Evolutionary conservation across 805 yeast species (phyloP).

Genomic region (Sugiyamaella floridensis): DNA sequence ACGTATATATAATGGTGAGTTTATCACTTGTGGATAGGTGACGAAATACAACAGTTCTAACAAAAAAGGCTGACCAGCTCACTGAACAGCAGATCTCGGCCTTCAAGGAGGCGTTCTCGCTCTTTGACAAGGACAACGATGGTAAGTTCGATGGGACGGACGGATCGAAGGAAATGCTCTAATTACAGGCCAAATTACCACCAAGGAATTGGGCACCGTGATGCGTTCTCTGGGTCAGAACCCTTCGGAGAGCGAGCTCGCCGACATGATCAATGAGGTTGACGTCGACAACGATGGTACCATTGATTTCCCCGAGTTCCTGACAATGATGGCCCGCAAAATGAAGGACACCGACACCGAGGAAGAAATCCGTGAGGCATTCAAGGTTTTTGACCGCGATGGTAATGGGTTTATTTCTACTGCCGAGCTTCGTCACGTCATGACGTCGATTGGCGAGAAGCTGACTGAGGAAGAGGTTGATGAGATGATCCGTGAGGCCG

Average conservation of each 20-base stretch:
- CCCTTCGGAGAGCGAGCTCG: slow-evolving; percentile 92
- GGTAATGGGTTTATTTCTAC: slow-evolving; percentile 97
- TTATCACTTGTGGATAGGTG: neutral
- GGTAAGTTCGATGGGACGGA: slow-evolving; percentile 41
- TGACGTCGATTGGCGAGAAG: slow-evolving; percentile 96
- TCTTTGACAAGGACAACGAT: slow-evolving; percentile 94
- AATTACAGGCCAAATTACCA: slow-evolving; percentile 59
- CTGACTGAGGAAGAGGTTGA: slow-evolving; percentile 95
- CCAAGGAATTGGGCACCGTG: slow-evolving; percentile 92
- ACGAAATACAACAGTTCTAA: neutral
- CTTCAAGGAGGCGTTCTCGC: slow-evolving; percentile 95
- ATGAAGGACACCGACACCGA: slow-evolving; percentile 95
- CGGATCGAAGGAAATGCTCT: neutral
- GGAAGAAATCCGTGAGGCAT: slow-evolving; percentile 95
- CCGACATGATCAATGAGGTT: slow-evolving; percentile 95
- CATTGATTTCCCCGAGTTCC: slow-evolving; percentile 74
- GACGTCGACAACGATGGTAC: slow-evolving; percentile 92
- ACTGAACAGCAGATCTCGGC: slow-evolving; percentile 96
- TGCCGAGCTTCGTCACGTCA: slow-evolving; percentile 92
- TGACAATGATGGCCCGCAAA: slow-evolving; percentile 84
- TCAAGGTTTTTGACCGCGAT: slow-evolving; percentile 88
- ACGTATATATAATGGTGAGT: neutral
- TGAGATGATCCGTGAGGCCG: slow-evolving; percentile 95
- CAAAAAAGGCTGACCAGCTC: slow-evolving; percentile 61
- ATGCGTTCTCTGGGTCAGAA: slow-evolving; percentile 99